A percentile compares a stretch with the other conserved stretches of the same genome.
These are phyloP conservation scores for Polytrichum formosum DNA, from an alignment of 225 moss, liverwort and hornwort genomes.

Conservation along the genomic window DNA sequence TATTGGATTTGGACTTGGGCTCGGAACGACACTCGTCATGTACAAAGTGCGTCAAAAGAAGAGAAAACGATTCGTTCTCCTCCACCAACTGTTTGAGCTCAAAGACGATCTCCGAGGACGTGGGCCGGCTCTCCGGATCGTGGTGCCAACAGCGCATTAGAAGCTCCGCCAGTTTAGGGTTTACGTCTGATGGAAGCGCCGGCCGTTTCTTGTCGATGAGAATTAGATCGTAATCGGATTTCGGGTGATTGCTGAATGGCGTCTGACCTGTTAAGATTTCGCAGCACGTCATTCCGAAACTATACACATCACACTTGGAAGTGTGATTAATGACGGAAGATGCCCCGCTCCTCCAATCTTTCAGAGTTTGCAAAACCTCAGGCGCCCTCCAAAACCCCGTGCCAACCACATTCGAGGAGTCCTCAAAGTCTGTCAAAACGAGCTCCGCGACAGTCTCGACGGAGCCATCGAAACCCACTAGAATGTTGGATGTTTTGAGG, in stretches of 20 bases:
- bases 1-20: not conserved
- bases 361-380: not conserved
- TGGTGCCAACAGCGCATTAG: not conserved
- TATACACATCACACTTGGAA: not conserved
- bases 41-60: not conserved
- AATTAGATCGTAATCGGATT: not conserved
- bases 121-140: not conserved
- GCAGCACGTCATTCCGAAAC: too few relatives aligned
- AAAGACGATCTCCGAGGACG: not conserved
- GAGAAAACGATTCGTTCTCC: not conserved
- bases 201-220: not conserved
- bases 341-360: not conserved
- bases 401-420: not conserved
- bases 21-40: not conserved
- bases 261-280: too few relatives aligned
- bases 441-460: not conserved
- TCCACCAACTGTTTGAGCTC: not conserved
- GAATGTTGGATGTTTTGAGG: not conserved
- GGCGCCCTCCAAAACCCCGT: not conserved
- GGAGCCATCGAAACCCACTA: too few relatives aligned
- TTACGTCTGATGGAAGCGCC: not conserved
- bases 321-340: not conserved
- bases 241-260: too few relatives aligned
- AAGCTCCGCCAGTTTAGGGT: not conserved
- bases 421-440: not conserved